Conservation (phyloP, 176 grass and related monocot species). For the bread wheat (Triticum aestivum) region DNA sequence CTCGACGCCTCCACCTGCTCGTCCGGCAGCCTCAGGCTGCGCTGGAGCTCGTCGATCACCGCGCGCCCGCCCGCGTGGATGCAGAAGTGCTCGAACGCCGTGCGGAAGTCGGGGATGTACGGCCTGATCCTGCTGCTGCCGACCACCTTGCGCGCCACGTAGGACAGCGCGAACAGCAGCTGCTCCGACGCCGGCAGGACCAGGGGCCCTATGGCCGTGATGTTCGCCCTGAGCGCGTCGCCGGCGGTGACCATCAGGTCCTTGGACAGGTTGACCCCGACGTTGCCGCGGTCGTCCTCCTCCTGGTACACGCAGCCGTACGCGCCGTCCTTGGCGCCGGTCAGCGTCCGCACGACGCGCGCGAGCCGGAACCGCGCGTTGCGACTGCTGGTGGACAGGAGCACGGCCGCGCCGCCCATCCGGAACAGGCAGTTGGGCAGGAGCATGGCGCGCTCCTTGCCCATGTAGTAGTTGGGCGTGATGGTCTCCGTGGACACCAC, state of each 20-base stretch:
- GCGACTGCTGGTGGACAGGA: slow-evolving; percentile 32
- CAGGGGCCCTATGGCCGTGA: neutral
- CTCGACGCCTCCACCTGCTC: slow-evolving; percentile 71
- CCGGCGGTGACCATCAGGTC: slow-evolving; percentile 53
- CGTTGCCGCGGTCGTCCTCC: slow-evolving; percentile 46
- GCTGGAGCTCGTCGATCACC: slow-evolving; percentile 89
- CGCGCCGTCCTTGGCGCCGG: slow-evolving; percentile 23
- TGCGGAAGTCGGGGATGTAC: slow-evolving; percentile 73
- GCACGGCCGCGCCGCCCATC: slow-evolving; percentile 41
- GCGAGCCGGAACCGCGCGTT: slow-evolving; percentile 44
- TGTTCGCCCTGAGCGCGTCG: slow-evolving; percentile 44
- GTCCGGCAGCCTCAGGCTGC: slow-evolving; percentile 58
- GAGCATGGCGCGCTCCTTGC: neutral
- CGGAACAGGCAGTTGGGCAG: neutral
- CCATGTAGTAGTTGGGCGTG: slow-evolving; percentile 51
- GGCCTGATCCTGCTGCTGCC: slow-evolving; percentile 35
- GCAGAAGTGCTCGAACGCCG: slow-evolving; percentile 98
- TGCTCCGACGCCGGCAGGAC: slow-evolving; percentile 38
- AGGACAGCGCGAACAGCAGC: slow-evolving; percentile 47
- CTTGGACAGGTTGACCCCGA: slow-evolving; percentile 53
- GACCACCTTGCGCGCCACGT: slow-evolving; percentile 44
- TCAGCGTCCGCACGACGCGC: slow-evolving; percentile 30
- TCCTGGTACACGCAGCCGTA: slow-evolving; percentile 57
- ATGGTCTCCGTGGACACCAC: slow-evolving; percentile 68
- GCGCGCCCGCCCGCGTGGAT: slow-evolving; percentile 86